Base-by-base conservation (phyloP, 108 stramenopile species). In the Nitzschia sp. region DNA sequence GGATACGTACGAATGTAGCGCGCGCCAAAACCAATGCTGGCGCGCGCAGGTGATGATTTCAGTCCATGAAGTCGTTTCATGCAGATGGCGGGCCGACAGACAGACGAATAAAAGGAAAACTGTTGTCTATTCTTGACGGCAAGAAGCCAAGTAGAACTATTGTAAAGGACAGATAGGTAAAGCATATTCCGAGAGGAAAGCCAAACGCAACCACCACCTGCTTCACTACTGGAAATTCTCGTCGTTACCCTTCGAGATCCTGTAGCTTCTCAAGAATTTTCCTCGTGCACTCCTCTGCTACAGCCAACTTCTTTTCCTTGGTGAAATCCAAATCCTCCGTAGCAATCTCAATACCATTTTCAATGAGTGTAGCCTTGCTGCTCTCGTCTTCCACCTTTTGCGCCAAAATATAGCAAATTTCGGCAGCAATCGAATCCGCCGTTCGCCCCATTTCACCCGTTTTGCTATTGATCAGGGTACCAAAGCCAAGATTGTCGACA, bases 321-420 rank as follows among this genome's bases (percentile, higher is more conserved):
- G 70, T 71, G 18, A 71, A 36, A 18, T 35, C 70, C 48, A 71
- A 26, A 35, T 34, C 46, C 6, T 63, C 60, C 2, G 31, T 28
- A 24, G 71, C 71, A 17, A 77, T 18, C 27, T 61, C 55, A 33
- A 48, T 29, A 2, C 70, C 77, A 11, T 78, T 72, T 33, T 68
- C 24, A n/a, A 78, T 30, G 0, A 78, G 55, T 6, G 38, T 33
- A 31, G 21, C 32, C 31, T 32, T 64, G 2, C 34, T 66, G 17
- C 62, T 64, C 19, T 70, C 61, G n/a, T 63, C 61, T 23, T 71
- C 38, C 0, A 46, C 48, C 6, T 31, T 8, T 28, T 59, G 32
- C 0, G 80, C 64, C 29, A 81, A 46, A 19, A 59, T 23, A 1
- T 74, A 49, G 46, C 81, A 82, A 25, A 77, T 74, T 48, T 82